Conservation (phyloP, 1,284 basidiomycete species). For the Trichosporon asahii region DNA sequence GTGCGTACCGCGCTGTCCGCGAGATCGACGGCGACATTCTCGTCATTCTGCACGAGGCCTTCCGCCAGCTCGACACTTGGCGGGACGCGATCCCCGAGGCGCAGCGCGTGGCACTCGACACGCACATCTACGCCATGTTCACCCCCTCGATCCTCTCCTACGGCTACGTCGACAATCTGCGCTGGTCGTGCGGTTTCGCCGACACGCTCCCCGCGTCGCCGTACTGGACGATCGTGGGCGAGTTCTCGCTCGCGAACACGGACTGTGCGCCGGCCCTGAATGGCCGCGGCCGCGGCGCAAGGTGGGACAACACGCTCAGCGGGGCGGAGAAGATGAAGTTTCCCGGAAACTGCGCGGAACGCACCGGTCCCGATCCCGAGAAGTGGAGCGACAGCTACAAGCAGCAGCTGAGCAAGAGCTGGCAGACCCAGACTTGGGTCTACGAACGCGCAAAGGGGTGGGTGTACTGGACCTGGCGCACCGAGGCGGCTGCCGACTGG, state of each 20-base stretch:
- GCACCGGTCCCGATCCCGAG: constrained; percentile 59
- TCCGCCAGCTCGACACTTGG: constrained; percentile 76
- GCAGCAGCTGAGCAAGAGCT: constrained; percentile 70
- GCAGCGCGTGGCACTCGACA: constrained; percentile 34
- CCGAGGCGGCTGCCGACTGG: constrained; percentile 65
- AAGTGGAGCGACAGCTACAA: constrained; percentile 73
- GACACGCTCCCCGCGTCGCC: constrained; percentile 52
- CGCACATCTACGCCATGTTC: constrained; percentile 59
- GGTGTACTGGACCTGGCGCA: constrained; percentile 48
- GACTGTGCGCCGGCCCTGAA: constrained; percentile 22
- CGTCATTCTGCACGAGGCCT: constrained; percentile 66
- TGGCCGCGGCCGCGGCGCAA: constrained; percentile 55
- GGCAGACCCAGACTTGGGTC: constrained; percentile 69
- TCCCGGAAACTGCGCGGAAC: constrained; percentile 23
- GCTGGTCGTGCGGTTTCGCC: constrained; percentile 59
- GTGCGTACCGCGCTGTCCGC: constrained; percentile 15
- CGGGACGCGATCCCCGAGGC: constrained; percentile 60
- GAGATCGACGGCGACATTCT: constrained; percentile 2
- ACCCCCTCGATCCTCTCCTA: constrained; percentile 31
- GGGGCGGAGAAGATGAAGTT: background rate
- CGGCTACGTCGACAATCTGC: constrained; percentile 42
- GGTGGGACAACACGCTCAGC: constrained; percentile 66
- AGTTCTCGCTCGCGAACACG: constrained; percentile 59
- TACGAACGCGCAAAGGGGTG: constrained; percentile 50
- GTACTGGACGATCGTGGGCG: constrained; percentile 73